phyloP scores from a whole-genome alignment of 2,329 filamentous ascomycete genomes.

The Pseudopithomyces maydicus region DNA sequence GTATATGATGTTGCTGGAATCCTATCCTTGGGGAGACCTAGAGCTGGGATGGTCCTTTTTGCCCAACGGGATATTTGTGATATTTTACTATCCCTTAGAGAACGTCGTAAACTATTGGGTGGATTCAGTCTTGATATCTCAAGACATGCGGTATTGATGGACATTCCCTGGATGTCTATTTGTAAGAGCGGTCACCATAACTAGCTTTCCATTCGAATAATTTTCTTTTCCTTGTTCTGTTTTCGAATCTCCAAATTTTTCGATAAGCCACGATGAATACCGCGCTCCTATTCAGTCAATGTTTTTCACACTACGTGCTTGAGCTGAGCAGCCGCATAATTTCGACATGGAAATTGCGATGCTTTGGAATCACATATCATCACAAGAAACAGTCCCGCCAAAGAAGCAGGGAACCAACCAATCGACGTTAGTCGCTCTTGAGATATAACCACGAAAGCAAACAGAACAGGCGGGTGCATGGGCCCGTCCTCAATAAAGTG shows the following conservation, averaged over 20 bases:
- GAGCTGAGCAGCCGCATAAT: background rate
- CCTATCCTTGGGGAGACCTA: background rate
- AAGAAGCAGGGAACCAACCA: too few species aligned
- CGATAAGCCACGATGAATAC: background rate
- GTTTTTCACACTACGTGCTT: background rate
- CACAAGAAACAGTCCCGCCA: too few species aligned
- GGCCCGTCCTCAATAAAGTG: too few species aligned
- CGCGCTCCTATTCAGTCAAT: background rate
- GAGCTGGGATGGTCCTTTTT: background rate
- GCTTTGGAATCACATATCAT: too few species aligned
- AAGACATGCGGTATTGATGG: background rate
- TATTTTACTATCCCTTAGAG: background rate
- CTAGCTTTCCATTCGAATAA: background rate
- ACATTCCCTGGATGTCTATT: background rate
- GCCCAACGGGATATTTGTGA: background rate
- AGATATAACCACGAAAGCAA: too few species aligned
- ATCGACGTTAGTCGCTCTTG: too few species aligned
- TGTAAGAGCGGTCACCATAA: background rate
- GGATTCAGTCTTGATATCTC: background rate
- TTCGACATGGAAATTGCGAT: too few species aligned
- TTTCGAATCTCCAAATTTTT: background rate
- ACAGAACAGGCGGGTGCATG: too few species aligned
- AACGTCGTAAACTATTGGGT: background rate
- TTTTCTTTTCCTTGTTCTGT: background rate
- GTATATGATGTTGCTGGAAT: background rate